Percentiles rank a stretch among this genome's conserved stretches.
These are phyloP conservation scores for Anethum foeniculum DNA, from an alignment of 140 eudicot species.

Conservation along the genomic window DNA sequence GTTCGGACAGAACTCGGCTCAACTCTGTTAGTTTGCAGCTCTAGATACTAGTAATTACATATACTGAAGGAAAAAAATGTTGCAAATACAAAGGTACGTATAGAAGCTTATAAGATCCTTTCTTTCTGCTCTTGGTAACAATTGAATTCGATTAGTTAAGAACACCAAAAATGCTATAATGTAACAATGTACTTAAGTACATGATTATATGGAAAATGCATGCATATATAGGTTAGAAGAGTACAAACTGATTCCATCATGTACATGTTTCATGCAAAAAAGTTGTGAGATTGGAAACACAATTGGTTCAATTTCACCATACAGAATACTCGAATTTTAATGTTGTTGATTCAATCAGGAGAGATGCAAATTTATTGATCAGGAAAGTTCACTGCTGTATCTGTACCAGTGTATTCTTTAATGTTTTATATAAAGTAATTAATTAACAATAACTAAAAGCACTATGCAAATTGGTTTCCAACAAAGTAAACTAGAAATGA, in stretches of 20 bases:
- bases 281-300: not conserved
- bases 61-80: not conserved
- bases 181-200: not conserved
- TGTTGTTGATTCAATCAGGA: too few species aligned
- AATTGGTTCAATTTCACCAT: not conserved
- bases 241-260: not conserved
- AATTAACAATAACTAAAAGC: not conserved
- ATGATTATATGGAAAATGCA: not conserved
- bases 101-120: not conserved
- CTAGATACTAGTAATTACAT: not conserved
- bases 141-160: not conserved
- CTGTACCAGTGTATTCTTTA: not conserved
- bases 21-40: too few species aligned
- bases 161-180: not conserved
- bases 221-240: not conserved
- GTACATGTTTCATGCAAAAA: not conserved
- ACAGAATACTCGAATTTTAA: not conserved
- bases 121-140: not conserved
- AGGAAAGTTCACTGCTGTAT: not conserved
- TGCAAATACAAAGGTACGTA: not conserved
- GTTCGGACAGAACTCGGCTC: too few species aligned
- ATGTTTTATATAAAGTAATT: too few species aligned
- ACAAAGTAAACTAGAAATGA: not conserved
- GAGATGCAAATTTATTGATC: not conserved
- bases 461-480: not conserved